Percentiles rank a stretch among this genome's conserved stretches.
Conservation (phyloP, 2,329 filamentous ascomycete genomes). For the Colletotrichum cordylinicola region DNA sequence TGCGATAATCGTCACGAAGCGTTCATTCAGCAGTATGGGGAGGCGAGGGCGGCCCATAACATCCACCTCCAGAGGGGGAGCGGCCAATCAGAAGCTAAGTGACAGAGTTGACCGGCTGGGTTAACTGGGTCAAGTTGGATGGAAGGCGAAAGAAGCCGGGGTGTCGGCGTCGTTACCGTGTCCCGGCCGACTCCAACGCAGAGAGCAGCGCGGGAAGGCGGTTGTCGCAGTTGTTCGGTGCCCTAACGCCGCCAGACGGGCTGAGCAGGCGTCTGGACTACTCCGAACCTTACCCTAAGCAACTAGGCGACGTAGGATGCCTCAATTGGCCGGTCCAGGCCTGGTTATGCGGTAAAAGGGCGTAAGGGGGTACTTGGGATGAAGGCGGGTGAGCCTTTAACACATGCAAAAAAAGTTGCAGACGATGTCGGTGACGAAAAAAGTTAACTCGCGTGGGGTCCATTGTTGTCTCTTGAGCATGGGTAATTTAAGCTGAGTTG, state of each 20-base stretch:
- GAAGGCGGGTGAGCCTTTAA: neutral
- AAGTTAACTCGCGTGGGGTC: slow-evolving; percentile 18
- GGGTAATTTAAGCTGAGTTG: neutral
- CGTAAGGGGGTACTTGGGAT: neutral
- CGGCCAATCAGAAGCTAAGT: slow-evolving; percentile 6
- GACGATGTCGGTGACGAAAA: slow-evolving; percentile 11
- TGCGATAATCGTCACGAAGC: slow-evolving; percentile 14
- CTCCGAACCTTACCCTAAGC: neutral
- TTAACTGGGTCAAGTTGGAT: slow-evolving; percentile 12
- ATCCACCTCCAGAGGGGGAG: neutral
- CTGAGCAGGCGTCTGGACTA: neutral
- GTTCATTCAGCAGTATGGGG: slow-evolving; percentile 1
- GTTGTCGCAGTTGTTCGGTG: neutral
- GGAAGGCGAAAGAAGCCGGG: slow-evolving; percentile 18
- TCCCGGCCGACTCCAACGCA: neutral
- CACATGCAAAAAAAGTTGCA: slow-evolving; percentile 7
- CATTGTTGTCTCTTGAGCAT: slow-evolving; percentile 11
- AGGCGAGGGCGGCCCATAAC: slow-evolving; percentile 6
- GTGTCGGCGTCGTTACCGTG: neutral
- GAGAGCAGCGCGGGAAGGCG: neutral
- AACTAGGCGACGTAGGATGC: slow-evolving; percentile 10
- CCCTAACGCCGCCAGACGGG: neutral
- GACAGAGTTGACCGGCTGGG: neutral
- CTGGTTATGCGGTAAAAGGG: neutral
- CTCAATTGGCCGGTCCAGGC: neutral